These are phyloP conservation scores for Breviolum minutum DNA, from an alignment of 73 alveolate species.

Conservation along the genomic window DNA sequence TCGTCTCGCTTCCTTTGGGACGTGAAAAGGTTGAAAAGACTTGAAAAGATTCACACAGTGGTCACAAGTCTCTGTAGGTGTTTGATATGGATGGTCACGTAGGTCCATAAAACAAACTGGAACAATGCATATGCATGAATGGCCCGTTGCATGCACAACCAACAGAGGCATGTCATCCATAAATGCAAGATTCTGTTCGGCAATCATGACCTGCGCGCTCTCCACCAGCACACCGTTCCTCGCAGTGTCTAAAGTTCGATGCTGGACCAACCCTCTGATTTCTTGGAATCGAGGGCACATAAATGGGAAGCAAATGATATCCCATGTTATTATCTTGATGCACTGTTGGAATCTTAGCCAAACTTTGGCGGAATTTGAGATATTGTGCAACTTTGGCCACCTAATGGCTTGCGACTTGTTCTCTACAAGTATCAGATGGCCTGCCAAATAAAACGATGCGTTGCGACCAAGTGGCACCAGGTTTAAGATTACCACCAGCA, in stretches of 20 bases:
- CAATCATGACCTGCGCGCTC: constrained; percentile 70
- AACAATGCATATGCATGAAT: neutral
- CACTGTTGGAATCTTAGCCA: neutral
- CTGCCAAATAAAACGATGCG: neutral
- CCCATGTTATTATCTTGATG: neutral
- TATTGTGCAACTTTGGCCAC: neutral
- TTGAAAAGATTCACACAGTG: neutral
- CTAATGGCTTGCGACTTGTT: too few species aligned
- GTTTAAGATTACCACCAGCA: constrained; percentile 69
- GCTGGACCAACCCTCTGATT: too few species aligned
- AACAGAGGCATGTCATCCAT: neutral
- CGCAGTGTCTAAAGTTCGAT: neutral
- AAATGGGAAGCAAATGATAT: neutral
- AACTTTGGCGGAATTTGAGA: neutral
- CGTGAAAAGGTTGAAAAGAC: neutral
- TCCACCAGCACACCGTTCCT: constrained; percentile 89
- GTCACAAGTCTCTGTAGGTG: neutral
- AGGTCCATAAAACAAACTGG: neutral
- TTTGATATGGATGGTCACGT: neutral
- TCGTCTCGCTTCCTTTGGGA: constrained; percentile 44
- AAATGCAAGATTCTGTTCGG: constrained; percentile 29
- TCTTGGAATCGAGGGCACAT: too few species aligned
- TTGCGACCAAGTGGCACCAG: constrained; percentile 33
- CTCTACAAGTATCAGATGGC: too few species aligned
- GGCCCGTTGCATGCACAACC: neutral